Evolutionary conservation across 257 asterid species (phyloP).

Genomic region (Echites panduratus): DNA sequence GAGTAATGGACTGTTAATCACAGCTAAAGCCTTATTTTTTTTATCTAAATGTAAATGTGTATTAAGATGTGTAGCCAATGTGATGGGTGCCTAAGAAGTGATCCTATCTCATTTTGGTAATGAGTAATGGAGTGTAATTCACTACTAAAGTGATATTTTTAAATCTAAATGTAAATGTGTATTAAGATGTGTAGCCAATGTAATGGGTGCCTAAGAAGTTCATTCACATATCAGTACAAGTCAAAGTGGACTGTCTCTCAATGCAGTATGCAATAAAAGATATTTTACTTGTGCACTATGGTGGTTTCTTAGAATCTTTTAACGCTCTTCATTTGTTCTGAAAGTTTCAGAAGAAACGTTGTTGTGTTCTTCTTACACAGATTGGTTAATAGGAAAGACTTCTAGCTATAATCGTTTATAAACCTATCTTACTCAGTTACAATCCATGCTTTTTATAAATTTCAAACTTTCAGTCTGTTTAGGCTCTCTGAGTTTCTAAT

Average conservation of each 20-base stretch:
- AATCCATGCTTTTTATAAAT: neutral
- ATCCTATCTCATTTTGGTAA: neutral
- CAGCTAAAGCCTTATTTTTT: too few species aligned
- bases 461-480: neutral
- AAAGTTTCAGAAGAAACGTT: neutral
- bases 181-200: too few species aligned
- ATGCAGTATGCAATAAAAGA: neutral
- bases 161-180: too few species aligned
- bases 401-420: neutral
- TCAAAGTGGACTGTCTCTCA: neutral
- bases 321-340: neutral
- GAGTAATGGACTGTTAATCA: too few species aligned
- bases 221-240: neutral
- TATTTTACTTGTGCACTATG: neutral
- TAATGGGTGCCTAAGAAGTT: neutral
- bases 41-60: too few species aligned
- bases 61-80: too few species aligned
- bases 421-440: neutral
- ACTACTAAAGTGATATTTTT: neutral
- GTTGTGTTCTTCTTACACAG: neutral
- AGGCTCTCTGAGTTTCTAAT: neutral
- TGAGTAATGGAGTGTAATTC: neutral
- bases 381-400: neutral
- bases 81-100: neutral
- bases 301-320: neutral